Conservation (phyloP, 139 green algal genomes). For the Picochlorum sp. region DNA sequence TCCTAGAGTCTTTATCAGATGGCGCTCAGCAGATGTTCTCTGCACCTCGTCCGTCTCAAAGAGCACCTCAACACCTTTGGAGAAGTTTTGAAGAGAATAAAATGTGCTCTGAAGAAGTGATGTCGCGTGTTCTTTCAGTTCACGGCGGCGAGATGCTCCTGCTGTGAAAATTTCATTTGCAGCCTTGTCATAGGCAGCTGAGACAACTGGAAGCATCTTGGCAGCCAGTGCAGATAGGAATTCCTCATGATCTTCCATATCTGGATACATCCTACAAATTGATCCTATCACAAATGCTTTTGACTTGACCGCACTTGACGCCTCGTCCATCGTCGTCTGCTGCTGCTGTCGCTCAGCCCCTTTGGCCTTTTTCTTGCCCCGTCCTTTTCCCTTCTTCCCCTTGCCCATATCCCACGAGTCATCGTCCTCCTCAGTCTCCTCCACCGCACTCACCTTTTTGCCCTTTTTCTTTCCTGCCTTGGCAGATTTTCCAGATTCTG, state of each 20-base stretch:
- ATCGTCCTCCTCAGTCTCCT: constrained; percentile 40
- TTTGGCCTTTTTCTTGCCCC: constrained; percentile 16
- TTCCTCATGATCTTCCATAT: constrained; percentile 35
- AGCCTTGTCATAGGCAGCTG: constrained; percentile 51
- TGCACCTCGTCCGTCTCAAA: constrained; percentile 37
- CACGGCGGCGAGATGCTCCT: constrained; percentile 54
- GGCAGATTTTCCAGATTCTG: no score
- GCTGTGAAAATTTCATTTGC: constrained; percentile 58
- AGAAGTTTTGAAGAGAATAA: constrained; percentile 53
- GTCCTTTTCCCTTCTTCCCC: constrained; percentile 37
- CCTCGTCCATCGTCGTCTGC: constrained; percentile 5
- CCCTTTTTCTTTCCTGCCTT: constrained; percentile 37
- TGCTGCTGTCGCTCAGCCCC: constrained; percentile 4
- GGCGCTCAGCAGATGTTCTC: constrained; percentile 33
- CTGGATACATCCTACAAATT: constrained; percentile 42
- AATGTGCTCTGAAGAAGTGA: constrained; percentile 11
- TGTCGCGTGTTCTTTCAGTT: constrained; percentile 41
- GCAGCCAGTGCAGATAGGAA: constrained; percentile 32
- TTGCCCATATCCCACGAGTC: constrained; percentile 33
- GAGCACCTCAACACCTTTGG: constrained; percentile 34
- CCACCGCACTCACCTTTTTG: constrained; percentile 22
- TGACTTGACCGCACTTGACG: background rate
- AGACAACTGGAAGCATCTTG: constrained; percentile 38
- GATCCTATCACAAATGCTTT: constrained; percentile 20
- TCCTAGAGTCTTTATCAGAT: constrained; percentile 53